These are phyloP conservation scores for Lentinula boryana DNA, from an alignment of 768 basidiomycete genomes.

Conservation along the genomic window DNA sequence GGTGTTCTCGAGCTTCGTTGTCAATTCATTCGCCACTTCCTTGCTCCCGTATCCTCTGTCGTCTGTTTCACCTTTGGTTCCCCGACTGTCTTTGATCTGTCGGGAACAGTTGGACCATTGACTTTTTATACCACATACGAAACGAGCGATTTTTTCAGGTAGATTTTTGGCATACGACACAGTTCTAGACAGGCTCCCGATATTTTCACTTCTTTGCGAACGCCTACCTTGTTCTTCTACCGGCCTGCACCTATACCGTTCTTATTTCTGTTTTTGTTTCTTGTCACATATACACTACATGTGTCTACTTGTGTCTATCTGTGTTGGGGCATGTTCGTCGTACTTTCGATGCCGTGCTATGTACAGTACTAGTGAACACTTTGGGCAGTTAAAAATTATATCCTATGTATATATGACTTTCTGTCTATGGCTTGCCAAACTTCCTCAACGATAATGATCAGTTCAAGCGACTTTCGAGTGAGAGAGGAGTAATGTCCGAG, in stretches of 20 bases:
- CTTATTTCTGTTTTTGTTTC: background rate
- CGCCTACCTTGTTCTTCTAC: background rate
- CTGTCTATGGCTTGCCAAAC: too few relatives aligned
- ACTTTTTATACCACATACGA: background rate
- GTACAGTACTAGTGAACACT: background rate
- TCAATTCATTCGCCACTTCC: background rate
- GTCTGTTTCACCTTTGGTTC: background rate
- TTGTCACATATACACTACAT: background rate
- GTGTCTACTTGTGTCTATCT: background rate
- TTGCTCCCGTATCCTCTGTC: background rate
- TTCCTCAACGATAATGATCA: too few relatives aligned
- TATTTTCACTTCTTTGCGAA: background rate
- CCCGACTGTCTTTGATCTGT: background rate
- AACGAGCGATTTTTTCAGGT: background rate
- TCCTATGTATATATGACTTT: background rate
- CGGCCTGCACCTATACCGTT: background rate
- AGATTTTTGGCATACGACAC: background rate
- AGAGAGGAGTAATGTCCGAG: too few relatives aligned
- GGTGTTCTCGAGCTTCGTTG: background rate
- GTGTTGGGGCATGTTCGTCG: background rate
- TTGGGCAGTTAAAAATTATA: background rate
- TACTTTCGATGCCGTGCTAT: background rate
- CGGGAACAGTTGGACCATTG: background rate
- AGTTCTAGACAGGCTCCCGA: background rate
- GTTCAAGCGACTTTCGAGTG: too few relatives aligned